Evolutionary conservation across 2,329 filamentous ascomycete genomes (phyloP).

Genomic region (Boeremia exigua): DNA sequence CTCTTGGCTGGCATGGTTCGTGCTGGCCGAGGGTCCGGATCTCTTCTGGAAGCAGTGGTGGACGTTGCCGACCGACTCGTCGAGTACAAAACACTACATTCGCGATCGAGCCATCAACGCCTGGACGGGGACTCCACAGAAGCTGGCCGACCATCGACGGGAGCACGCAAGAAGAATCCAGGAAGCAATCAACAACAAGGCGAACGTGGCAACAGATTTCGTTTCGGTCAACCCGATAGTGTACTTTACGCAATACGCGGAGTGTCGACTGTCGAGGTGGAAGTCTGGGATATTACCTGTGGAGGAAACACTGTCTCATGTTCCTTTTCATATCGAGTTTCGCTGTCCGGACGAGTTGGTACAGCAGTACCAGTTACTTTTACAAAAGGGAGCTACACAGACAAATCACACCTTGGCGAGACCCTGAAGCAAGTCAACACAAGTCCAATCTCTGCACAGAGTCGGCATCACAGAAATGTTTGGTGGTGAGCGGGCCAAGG

Average conservation of each 20-base stretch:
- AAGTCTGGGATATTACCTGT: constrained; percentile 16
- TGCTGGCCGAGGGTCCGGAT: constrained; percentile 38
- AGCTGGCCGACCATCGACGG: constrained; percentile 28
- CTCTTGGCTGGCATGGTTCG: constrained; percentile 43
- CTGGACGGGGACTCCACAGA: constrained; percentile 25
- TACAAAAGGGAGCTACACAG: constrained; percentile 5
- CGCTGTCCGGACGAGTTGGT: constrained; percentile 35
- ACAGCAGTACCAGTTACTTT: constrained; percentile 17
- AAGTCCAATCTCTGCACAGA: too few relatives aligned
- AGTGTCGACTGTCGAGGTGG: constrained; percentile 18
- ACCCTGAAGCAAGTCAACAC: not conserved
- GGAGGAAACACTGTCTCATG: constrained; percentile 27
- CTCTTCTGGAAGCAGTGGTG: constrained; percentile 45
- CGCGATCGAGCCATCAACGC: constrained; percentile 33
- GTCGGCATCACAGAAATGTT: too few relatives aligned
- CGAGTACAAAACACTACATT: constrained; percentile 33
- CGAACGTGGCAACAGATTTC: constrained; percentile 16
- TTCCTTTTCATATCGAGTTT: constrained; percentile 40
- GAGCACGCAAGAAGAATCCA: constrained; percentile 28
- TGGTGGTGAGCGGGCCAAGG: too few relatives aligned
- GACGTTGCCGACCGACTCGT: constrained; percentile 17
- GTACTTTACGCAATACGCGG: constrained; percentile 34
- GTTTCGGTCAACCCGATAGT: constrained; percentile 24
- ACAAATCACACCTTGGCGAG: not conserved
- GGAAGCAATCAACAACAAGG: constrained; percentile 29